Evolutionary conservation across 345 rosid species (phyloP).

Genomic region (Kandelia obovata): DNA sequence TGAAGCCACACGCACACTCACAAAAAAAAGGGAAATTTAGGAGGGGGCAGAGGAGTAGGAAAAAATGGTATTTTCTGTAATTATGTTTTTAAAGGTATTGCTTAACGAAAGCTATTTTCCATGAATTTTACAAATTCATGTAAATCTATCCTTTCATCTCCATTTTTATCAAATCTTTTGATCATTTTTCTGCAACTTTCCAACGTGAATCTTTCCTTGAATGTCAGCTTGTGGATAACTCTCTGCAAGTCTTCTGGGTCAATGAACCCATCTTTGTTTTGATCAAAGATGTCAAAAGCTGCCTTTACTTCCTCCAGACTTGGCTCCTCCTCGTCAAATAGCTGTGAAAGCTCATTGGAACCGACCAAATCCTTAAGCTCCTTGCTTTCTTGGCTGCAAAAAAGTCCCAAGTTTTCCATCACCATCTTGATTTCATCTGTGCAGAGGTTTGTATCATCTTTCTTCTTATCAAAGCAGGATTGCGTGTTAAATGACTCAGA

Average conservation of each 20-base stretch:
- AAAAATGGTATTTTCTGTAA: too few relatives aligned
- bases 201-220: conserved; percentile 41
- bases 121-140: conserved; percentile 65
- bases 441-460: conserved; percentile 27
- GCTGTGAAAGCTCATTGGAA: conserved; percentile 39
- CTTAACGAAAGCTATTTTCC: conserved; percentile 55
- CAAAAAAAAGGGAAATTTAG: too few relatives aligned
- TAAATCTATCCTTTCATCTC: conserved; percentile 65
- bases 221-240: conserved; percentile 48
- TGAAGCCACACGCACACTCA: background rate
- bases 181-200: conserved; percentile 67
- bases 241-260: conserved; percentile 72
- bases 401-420: conserved; percentile 58
- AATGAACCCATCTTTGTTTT: conserved; percentile 69
- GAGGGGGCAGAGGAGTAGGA: background rate
- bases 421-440: conserved; percentile 60
- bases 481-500: conserved; percentile 23
- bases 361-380: conserved; percentile 34
- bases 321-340: conserved; percentile 77
- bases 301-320: conserved; percentile 72
- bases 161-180: conserved; percentile 45
- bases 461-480: conserved; percentile 1
- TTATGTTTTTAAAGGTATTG: background rate
- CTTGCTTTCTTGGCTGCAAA: conserved; percentile 35
- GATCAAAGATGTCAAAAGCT: conserved; percentile 79